These are phyloP conservation scores for Amaranthus hypochondriacus DNA, from an alignment of 148 eudicot species.

Conservation along the genomic window DNA sequence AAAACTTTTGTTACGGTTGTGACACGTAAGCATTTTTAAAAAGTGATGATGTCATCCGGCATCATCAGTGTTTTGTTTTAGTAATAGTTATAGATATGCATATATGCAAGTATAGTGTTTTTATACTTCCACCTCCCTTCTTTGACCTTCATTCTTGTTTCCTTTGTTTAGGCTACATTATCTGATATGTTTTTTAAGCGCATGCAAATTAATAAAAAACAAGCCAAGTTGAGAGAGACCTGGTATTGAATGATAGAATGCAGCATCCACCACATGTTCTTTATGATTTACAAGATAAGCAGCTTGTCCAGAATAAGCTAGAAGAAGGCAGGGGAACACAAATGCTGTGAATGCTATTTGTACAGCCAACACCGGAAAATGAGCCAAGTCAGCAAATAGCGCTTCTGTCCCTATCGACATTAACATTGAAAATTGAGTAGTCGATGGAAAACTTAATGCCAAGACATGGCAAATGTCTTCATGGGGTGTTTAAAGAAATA, in stretches of 20 bases:
- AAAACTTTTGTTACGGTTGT: no score
- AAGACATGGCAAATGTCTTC: neutral
- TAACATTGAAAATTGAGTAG: conserved; percentile 4
- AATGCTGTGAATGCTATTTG: conserved; percentile 87
- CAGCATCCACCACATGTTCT: conserved; percentile 59
- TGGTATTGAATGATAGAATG: conserved; percentile 95
- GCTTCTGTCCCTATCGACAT: conserved; percentile 81
- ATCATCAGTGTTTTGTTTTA: no score
- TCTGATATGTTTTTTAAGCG: neutral
- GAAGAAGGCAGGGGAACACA: conserved; percentile 94
- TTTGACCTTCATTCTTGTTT: neutral
- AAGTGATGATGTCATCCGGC: no score
- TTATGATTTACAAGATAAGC: conserved; percentile 76
- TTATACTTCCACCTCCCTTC: neutral
- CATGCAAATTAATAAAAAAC: neutral
- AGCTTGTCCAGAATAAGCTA: conserved; percentile 96
- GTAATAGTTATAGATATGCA: no score
- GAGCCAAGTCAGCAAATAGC: conserved; percentile 87
- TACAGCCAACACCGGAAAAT: conserved; percentile 85
- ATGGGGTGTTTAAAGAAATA: neutral
- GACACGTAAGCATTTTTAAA: no score
- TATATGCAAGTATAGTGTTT: neutral
- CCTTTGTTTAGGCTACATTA: neutral
- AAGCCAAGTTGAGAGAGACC: conserved; percentile 38
- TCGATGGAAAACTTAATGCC: neutral